A percentile compares a stretch with the other conserved stretches of the same genome.
These are phyloP conservation scores for Zygosaccharomyces bailii DNA, from an alignment of 805 yeast genomes.

Conservation along the genomic window DNA sequence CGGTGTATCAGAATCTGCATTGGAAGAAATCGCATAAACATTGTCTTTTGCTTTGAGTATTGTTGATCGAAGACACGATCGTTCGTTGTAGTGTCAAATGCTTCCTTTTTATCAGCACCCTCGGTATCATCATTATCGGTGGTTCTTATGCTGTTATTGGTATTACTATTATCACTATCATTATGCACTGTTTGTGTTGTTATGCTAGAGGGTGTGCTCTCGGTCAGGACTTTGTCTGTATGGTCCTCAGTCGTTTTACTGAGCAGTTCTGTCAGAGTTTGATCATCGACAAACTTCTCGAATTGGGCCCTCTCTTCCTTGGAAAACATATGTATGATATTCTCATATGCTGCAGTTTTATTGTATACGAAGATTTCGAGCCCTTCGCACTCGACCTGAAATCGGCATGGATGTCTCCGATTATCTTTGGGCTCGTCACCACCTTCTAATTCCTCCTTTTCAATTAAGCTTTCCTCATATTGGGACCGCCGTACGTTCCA, in stretches of 20 bases:
- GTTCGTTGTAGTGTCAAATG: constrained; percentile 11
- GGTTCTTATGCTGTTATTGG: not conserved
- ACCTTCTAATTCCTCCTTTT: constrained; percentile 14
- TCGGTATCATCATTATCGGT: not conserved
- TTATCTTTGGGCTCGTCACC: constrained; percentile 36
- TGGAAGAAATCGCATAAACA: constrained; percentile 50
- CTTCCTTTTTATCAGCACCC: not conserved
- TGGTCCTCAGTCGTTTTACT: constrained; percentile 17
- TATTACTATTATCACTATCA: not conserved
- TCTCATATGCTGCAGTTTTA: constrained; percentile 72
- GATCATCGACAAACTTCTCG: constrained; percentile 22
- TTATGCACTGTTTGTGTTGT: constrained; percentile 5
- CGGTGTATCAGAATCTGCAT: constrained; percentile 54
- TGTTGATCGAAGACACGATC: constrained; percentile 21
- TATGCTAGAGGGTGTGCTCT: constrained; percentile 12
- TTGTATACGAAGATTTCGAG: constrained; percentile 81
- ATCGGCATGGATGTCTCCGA: constrained; percentile 49
- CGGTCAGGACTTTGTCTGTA: constrained; percentile 11
- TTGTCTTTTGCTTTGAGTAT: constrained; percentile 12
- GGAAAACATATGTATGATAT: constrained; percentile 42
- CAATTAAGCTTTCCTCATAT: constrained; percentile 12
- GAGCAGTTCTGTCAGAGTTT: constrained; percentile 17
- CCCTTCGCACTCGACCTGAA: constrained; percentile 63
- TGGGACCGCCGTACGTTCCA: constrained; percentile 37
- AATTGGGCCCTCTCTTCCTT: constrained; percentile 24